phyloP scores from a whole-genome alignment of 352 stramenopile species.

The Pelagophyceae sp. region DNA sequence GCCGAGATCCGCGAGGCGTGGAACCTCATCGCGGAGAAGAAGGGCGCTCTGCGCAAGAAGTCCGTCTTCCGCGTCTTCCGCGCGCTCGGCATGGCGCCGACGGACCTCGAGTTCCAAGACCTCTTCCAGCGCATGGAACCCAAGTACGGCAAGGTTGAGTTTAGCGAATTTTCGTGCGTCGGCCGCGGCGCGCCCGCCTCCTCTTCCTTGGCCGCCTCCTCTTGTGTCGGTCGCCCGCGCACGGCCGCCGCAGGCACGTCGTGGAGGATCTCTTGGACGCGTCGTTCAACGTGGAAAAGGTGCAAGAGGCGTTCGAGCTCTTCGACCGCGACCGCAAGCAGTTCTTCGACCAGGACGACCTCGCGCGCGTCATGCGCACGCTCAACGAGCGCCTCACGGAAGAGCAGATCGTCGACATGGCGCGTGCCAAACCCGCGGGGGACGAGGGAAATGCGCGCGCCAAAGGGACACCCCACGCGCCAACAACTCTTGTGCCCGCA shows the following conservation, averaged over 20 bases:
- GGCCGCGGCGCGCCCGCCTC: too few species aligned
- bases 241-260: not conserved
- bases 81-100: constrained; percentile 12
- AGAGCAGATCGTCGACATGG: constrained; percentile 17
- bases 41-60: not conserved
- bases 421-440: not conserved
- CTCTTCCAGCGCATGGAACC: constrained; percentile 5
- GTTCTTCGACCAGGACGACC: constrained; percentile 19
- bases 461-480: too few species aligned
- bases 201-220: too few species aligned
- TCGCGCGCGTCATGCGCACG: constrained; percentile 2
- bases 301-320: constrained; percentile 15
- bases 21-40: constrained; percentile 19
- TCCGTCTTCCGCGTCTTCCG: not conserved
- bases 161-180: not conserved
- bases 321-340: constrained; percentile 13
- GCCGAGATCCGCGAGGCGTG: constrained; percentile 15
- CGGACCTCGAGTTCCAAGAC: not conserved
- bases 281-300: not conserved
- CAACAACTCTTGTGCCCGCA: too few species aligned
- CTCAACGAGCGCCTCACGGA: not conserved
- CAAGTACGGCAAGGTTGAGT: constrained; percentile 5
- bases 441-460: too few species aligned
- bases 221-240: not conserved
- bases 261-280: constrained; percentile 10